Conservation (phyloP, 75 land plant species). For the Chamaecyparis obtusa region DNA sequence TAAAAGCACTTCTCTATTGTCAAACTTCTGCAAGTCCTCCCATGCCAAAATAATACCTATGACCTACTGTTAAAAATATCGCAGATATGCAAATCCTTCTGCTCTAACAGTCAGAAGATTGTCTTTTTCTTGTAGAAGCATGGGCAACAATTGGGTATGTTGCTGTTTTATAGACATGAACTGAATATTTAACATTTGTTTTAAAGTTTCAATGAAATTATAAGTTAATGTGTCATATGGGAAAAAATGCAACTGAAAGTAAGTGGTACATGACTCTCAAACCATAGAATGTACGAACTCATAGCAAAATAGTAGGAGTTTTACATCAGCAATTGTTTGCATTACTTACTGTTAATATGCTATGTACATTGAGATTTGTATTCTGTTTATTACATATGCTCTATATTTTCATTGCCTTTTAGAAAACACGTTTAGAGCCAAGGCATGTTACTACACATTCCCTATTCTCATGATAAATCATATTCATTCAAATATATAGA, state of each 20-base stretch:
- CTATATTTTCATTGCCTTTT: background rate
- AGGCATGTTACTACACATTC: background rate
- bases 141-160: no score
- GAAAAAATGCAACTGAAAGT: background rate
- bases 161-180: no score
- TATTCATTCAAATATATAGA: background rate
- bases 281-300: no score
- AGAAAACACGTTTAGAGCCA: background rate
- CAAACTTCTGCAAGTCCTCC: background rate
- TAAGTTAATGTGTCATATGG: background rate
- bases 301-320: no score
- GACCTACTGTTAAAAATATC: no score
- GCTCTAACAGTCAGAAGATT: background rate
- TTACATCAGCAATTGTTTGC: background rate
- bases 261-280: no score
- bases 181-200: no score
- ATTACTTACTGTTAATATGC: background rate
- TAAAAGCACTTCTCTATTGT: background rate
- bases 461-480: background rate
- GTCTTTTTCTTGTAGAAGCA: no score
- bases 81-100: background rate
- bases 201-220: background rate
- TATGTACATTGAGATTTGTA: background rate
- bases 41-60: background rate
- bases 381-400: background rate